phyloP scores from a whole-genome alignment of 202 grass and related monocot species.

The Musa balbisiana region DNA sequence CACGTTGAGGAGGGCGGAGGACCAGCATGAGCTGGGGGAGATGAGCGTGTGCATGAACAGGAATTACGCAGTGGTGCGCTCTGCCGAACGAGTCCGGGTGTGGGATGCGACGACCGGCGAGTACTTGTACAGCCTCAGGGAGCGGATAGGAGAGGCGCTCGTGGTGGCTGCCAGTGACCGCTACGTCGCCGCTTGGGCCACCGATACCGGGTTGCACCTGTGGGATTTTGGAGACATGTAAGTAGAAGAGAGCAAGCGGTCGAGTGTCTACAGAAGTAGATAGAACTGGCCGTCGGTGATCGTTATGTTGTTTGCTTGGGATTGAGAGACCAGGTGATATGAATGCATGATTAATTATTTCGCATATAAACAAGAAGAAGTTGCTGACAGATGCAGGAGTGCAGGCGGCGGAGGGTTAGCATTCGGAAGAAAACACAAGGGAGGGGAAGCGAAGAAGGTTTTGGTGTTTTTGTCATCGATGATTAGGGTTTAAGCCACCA shows the following conservation, averaged over 20 bases:
- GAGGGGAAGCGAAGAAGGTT: too few species aligned
- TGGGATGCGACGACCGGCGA: conserved; percentile 28
- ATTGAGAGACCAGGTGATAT: too few species aligned
- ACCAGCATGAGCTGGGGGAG: not conserved
- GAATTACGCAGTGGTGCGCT: conserved; percentile 21
- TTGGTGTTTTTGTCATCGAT: too few species aligned
- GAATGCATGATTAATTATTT: too few species aligned
- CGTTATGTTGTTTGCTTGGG: too few species aligned
- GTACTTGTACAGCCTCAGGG: conserved; percentile 31
- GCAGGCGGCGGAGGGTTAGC: too few species aligned
- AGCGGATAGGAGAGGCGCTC: conserved; percentile 18
- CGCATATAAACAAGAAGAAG: too few species aligned
- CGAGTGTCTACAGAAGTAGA: too few species aligned
- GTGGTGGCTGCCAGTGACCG: conserved; percentile 12
- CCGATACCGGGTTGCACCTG: conserved; percentile 29
- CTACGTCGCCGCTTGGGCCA: conserved; percentile 22
- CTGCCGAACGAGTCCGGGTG: not conserved
- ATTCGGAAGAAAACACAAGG: too few species aligned
- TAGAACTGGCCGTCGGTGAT: too few species aligned
- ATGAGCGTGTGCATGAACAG: conserved; percentile 31
- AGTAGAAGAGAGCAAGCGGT: not conserved
- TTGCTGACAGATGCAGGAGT: too few species aligned
- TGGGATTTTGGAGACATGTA: conserved; percentile 35
- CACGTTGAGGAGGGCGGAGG: not conserved
- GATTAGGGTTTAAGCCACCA: too few species aligned